phyloP scores from a whole-genome alignment of 2,329 filamentous ascomycete genomes.

The Cordyceps farinosa region DNA sequence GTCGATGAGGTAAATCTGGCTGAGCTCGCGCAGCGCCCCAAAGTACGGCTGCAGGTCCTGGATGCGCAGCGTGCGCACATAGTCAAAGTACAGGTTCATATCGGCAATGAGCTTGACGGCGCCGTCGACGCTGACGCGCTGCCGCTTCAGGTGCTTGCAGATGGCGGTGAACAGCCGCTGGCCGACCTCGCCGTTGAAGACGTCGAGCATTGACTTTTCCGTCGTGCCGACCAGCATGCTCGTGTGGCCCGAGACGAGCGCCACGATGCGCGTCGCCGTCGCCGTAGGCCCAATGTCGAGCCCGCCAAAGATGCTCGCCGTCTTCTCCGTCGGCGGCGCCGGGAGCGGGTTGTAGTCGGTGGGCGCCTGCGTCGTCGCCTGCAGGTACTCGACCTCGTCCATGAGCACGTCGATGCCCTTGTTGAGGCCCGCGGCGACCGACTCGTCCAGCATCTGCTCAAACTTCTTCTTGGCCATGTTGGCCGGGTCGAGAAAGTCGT shows the following conservation, averaged over 20 bases:
- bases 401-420: slow-evolving; percentile 98
- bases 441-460: slow-evolving; percentile 97
- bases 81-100: slow-evolving; percentile 90
- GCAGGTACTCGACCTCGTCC: slow-evolving; percentile 95
- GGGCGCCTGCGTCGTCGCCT: slow-evolving; percentile 78
- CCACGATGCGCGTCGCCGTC: slow-evolving; percentile 76
- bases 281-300: slow-evolving; percentile 64
- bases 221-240: slow-evolving; percentile 91
- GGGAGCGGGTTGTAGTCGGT: slow-evolving; percentile 80
- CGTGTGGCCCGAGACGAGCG: slow-evolving; percentile 83
- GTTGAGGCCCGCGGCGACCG: slow-evolving; percentile 90
- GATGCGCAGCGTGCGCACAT: slow-evolving; percentile 78
- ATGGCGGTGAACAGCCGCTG: slow-evolving; percentile 85
- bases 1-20: slow-evolving; percentile 93
- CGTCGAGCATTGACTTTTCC: slow-evolving; percentile 96
- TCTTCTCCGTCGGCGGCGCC: slow-evolving; percentile 23
- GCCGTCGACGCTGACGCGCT: slow-evolving; percentile 84
- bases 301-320: slow-evolving; percentile 29
- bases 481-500: slow-evolving; percentile 90
- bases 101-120: slow-evolving; percentile 92
- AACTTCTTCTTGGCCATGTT: slow-evolving; percentile 97
- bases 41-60: slow-evolving; percentile 85
- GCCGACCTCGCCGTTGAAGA: slow-evolving; percentile 97
- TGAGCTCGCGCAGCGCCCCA: slow-evolving; percentile 82
- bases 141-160: slow-evolving; percentile 96